Percentiles rank a stretch among this genome's conserved stretches.
Conservation (phyloP, 1,284 basidiomycete species). For the Apiotrichum gamsii region DNA sequence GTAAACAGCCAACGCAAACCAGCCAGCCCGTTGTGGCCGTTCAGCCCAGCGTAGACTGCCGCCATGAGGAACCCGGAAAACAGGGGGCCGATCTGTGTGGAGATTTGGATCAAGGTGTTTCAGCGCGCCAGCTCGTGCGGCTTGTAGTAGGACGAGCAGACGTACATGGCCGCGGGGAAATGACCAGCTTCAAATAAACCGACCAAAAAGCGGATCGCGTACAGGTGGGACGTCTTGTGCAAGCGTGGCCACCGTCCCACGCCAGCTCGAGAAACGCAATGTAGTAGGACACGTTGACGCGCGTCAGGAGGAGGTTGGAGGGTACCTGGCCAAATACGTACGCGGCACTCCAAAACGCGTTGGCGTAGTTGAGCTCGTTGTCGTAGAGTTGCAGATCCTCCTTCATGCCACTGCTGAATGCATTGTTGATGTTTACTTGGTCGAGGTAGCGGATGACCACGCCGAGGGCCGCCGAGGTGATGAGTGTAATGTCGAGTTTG, state of each 20-base stretch:
- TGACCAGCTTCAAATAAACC: slow-evolving; percentile 30
- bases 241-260: slow-evolving; percentile 25
- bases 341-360: slow-evolving; percentile 29
- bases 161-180: slow-evolving; percentile 29
- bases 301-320: slow-evolving; percentile 25
- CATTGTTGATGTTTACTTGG: no score
- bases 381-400: slow-evolving; percentile 65
- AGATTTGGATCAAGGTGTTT: slow-evolving; percentile 28
- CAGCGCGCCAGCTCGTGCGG: slow-evolving; percentile 27
- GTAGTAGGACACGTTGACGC: slow-evolving; percentile 24
- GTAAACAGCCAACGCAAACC: slow-evolving; percentile 30
- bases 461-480: slow-evolving; percentile 25
- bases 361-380: slow-evolving; percentile 56
- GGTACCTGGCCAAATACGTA: slow-evolving; percentile 31
- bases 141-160: slow-evolving; percentile 30
- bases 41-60: slow-evolving; percentile 20
- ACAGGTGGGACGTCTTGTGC: slow-evolving; percentile 21
- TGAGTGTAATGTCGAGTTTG: slow-evolving; percentile 29
- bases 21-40: slow-evolving; percentile 14
- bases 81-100: slow-evolving; percentile 22
- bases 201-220: slow-evolving; percentile 29
- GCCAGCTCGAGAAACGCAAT: slow-evolving; percentile 28
- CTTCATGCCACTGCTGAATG: slow-evolving; percentile 62
- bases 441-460: slow-evolving; percentile 33
- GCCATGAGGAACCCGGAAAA: slow-evolving; percentile 31